phyloP scores from a whole-genome alignment of 441 rosid species.

The Aleurites moluccanus region DNA sequence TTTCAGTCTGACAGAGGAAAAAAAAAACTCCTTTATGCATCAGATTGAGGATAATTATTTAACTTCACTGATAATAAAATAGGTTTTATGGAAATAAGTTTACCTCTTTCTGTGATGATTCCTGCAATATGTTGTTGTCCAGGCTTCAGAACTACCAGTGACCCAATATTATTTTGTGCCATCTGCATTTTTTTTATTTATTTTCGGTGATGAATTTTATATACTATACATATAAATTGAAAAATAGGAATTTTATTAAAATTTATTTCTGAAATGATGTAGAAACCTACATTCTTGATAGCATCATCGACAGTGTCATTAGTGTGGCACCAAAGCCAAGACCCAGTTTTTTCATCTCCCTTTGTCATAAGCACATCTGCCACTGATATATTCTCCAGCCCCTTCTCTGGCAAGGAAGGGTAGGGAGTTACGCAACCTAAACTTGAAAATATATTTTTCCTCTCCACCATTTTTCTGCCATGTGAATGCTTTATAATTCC shows the following conservation, averaged over 20 bases:
- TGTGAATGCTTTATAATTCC: slow-evolving; percentile 29
- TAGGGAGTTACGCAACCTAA: slow-evolving; percentile 36
- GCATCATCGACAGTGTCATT: slow-evolving; percentile 71
- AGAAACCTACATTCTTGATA: slow-evolving; percentile 55
- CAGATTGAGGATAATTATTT: not conserved
- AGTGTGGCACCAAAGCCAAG: slow-evolving; percentile 67
- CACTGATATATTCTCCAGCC: slow-evolving; percentile 71
- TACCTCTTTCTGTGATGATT: slow-evolving; percentile 91
- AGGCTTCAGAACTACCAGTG: slow-evolving; percentile 81
- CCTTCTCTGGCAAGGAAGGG: slow-evolving; percentile 45
- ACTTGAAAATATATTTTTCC: slow-evolving; percentile 31
- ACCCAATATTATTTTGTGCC: slow-evolving; percentile 87
- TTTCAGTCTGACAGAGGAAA: too few relatives aligned
- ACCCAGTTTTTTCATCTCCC: slow-evolving; percentile 46
- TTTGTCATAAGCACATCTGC: slow-evolving; percentile 63
- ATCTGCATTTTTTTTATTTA: slow-evolving; percentile 46
- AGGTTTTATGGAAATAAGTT: not conserved
- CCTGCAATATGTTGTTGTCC: slow-evolving; percentile 75
- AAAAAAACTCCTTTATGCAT: not conserved
- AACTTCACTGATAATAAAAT: not conserved
- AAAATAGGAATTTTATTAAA: too few relatives aligned
- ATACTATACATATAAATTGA: not conserved
- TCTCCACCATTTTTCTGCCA: slow-evolving; percentile 14
- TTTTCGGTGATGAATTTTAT: not conserved
- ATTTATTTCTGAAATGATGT: not conserved